A percentile compares a stretch with the other conserved stretches of the same genome.
Conservation (phyloP, 352 stramenopile species). For the Phytopythium litorale region DNA sequence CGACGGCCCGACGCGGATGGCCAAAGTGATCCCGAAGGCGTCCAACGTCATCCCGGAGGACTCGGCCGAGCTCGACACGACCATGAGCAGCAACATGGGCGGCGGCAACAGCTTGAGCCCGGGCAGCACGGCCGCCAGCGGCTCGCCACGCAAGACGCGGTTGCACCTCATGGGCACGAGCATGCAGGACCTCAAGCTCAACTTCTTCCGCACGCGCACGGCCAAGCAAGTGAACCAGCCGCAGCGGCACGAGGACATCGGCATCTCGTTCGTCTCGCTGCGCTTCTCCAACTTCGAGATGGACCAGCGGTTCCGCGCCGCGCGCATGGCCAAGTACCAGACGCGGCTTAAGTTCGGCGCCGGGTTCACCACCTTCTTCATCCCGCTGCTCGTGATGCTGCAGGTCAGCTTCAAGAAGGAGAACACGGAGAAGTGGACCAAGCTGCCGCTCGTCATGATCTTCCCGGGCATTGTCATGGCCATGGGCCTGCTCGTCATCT, state of each 20-base stretch:
- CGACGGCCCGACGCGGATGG: constrained; percentile 60
- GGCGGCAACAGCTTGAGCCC: not conserved
- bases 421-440: constrained; percentile 56
- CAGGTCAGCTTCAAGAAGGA: constrained; percentile 84
- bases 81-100: constrained; percentile 15
- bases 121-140: not conserved
- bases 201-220: constrained; percentile 55
- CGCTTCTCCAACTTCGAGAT: constrained; percentile 67
- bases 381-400: constrained; percentile 83
- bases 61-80: constrained; percentile 19
- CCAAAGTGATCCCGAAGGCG: constrained; percentile 73
- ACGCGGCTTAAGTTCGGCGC: constrained; percentile 69
- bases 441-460: constrained; percentile 73
- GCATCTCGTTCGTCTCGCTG: constrained; percentile 69
- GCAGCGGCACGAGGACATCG: constrained; percentile 72
- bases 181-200: constrained; percentile 67
- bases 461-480: constrained; percentile 77
- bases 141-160: constrained; percentile 27
- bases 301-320: constrained; percentile 51
- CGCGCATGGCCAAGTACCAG: constrained; percentile 63
- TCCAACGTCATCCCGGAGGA: constrained; percentile 16
- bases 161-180: constrained; percentile 48
- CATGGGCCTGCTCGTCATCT: constrained; percentile 69
- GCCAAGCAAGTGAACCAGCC: constrained; percentile 19
- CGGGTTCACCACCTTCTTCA: constrained; percentile 77